phyloP scores from a whole-genome alignment of 2,329 filamentous ascomycete species.

The Colletotrichum sp. region DNA sequence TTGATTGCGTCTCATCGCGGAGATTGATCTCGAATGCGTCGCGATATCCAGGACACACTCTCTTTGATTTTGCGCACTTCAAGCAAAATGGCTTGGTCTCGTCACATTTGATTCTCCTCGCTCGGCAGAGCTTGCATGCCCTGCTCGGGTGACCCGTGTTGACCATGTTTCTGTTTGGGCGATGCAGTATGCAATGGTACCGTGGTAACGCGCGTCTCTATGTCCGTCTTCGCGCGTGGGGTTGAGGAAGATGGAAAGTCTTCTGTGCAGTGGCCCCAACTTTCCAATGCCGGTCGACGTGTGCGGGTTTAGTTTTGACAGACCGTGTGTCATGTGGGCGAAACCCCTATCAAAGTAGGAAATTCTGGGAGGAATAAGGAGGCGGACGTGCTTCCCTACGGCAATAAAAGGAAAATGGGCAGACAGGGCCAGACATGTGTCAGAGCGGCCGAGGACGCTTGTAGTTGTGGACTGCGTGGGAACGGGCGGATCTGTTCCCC shows the following conservation, averaged over 20 bases:
- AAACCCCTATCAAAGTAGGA: conserved; percentile 3
- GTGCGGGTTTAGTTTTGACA: background rate
- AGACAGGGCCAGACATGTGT: background rate
- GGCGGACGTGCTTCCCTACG: conserved; percentile 1
- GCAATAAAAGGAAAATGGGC: background rate
- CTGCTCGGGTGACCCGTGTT: conserved; percentile 22
- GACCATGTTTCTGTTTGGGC: conserved; percentile 2
- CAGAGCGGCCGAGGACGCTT: conserved; percentile 3
- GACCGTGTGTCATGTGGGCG: conserved; percentile 3
- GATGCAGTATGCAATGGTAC: background rate
- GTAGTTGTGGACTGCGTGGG: background rate
- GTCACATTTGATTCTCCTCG: conserved; percentile 40
- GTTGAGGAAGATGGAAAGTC: background rate
- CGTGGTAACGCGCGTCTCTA: background rate
- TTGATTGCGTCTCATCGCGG: conserved; percentile 22
- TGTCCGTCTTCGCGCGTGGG: background rate
- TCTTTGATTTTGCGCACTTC: conserved; percentile 33
- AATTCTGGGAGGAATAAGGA: background rate
- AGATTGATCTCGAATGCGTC: conserved; percentile 24
- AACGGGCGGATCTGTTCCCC: background rate
- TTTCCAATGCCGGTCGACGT: background rate
- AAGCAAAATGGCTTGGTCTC: conserved; percentile 36
- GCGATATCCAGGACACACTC: conserved; percentile 20
- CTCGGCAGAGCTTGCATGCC: conserved; percentile 31
- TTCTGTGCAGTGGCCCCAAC: background rate